Evolutionary conservation across 352 stramenopile genomes (phyloP), one percentile per base, ranked within the genome.

Genomic region (Globisporangium alternatum): DNA sequence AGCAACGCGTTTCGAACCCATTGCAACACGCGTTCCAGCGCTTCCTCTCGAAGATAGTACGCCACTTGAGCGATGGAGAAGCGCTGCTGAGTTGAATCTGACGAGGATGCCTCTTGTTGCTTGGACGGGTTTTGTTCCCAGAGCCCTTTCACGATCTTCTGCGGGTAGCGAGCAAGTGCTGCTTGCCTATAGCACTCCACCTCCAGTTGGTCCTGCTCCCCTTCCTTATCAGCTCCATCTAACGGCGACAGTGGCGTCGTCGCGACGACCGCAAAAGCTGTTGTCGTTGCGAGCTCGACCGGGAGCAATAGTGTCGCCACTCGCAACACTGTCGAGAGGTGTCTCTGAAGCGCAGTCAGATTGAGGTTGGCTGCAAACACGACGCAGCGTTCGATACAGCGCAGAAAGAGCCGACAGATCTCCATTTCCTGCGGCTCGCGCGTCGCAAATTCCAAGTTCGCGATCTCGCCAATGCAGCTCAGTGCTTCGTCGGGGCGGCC

Each of bases 401-500:
- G 69, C 41, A 79, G 52, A 44, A 76, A 88, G 5, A 77, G 43
- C 7, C 60, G 47, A 25, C 76, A 75, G 31, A 90, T 81, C 15
- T 69, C 45, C 2, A 66, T 70, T 60, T 93, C 84, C 53, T 90
- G 75, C 1, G 62, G 56, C 17, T 80, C 72, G 19, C 69, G 74
- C 6, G 81, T 91, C 35, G 66, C 72, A 51, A 66, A 69, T 19
- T 68, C 48, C 19, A 84, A 62, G n/a, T 75, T 86, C n/a, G 78
- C 72, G 35, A 93, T 82, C 31, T 91, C 82, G 10, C 60, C 43
- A 31, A 89, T 73, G 47, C 82, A 72, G 15, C 71, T 69, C 12
- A 88, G 69, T 1, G 86, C 86, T 33, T 92, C 83, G 53, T 92
- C 81, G 0, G 86, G 86, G 0, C 86, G 79, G 1, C 83, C 86